Evolutionary conservation across 192 early-diverging fungal species (phyloP), one percentile per base, ranked within the genome.

Genomic region (Mortierella alpina): DNA sequence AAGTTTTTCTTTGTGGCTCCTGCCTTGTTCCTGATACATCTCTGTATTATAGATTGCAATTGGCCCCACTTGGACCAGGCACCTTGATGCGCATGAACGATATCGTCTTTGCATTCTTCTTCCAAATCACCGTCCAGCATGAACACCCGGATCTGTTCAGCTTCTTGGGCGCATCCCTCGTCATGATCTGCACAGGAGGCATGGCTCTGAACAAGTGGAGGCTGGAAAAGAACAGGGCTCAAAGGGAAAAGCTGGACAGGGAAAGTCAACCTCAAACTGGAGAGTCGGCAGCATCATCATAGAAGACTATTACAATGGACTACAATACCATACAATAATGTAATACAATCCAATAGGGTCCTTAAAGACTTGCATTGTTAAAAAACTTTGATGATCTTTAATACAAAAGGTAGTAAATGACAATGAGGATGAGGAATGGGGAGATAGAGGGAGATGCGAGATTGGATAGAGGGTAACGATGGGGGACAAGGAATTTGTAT

Each of bases 61-160:
- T 94, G 68, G 90, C 91, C 9, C 88, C 89, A 11, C 84, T 92
- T 14, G 93, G 93, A 0, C 91, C 91, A 0, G 92, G 87, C 13
- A 89, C 91, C n/a, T 58, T 96, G 82, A 92, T 94, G 90, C 88
- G 94, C 50, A 94, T 92, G 83, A 83, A 92, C 55, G 93, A 96
- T 66, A 88, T 96, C 45, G 92, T 94, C 4, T 93, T 94, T 85
- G 91, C 93, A 15, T 94, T 94, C 82, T 55, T 91, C 17, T 88
- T 94, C 78, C 91, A 93, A 20, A 86, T 93, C 41, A 69, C 85
- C 5, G 65, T 96, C 56, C 91, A 94, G 65, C 85, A 86, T 59
- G 93, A 96, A 70, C 63, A 86, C 5, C 92, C 93, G 1, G 84
- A 85, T 42, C 44, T 84, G 41, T 84, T 84, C 40, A 84, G 81